phyloP scores from a whole-genome alignment of 768 basidiomycete genomes.

The Mycena filopes region DNA sequence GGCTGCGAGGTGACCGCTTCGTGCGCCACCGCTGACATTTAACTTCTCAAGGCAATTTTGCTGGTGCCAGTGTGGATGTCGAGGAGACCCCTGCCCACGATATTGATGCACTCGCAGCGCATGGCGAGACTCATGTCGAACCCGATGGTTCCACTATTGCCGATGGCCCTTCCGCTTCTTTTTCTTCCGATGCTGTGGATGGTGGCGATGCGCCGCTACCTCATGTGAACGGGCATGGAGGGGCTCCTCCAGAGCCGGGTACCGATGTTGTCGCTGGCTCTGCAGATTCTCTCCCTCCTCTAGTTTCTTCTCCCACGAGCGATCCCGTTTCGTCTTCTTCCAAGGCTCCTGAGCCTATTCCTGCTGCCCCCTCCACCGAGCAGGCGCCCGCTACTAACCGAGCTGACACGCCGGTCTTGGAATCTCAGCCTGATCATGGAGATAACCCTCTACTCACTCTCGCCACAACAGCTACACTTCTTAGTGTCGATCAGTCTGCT shows the following conservation, averaged over 20 bases:
- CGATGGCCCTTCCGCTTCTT: constrained; percentile 37
- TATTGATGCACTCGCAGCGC: constrained; percentile 38
- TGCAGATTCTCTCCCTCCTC: constrained; percentile 40
- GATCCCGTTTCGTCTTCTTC: constrained; percentile 39
- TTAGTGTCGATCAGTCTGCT: constrained; percentile 52
- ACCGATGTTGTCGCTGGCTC: constrained; percentile 37
- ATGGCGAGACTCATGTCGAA: constrained; percentile 38
- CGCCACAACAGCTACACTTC: constrained; percentile 64
- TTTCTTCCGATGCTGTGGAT: constrained; percentile 36
- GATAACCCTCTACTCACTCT: constrained; percentile 52
- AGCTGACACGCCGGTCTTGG: constrained; percentile 55
- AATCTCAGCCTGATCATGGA: constrained; percentile 23
- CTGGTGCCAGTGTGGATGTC: constrained; percentile 53
- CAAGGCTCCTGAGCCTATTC: constrained; percentile 57
- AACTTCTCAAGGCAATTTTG: constrained; percentile 61
- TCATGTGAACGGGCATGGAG: constrained; percentile 35
- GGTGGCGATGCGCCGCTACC: constrained; percentile 35
- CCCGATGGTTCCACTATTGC: constrained; percentile 39
- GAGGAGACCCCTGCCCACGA: constrained; percentile 46
- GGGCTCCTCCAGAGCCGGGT: constrained; percentile 36
- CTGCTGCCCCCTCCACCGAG: constrained; percentile 51
- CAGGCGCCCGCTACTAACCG: constrained; percentile 55
- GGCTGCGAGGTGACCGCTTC: constrained; percentile 55
- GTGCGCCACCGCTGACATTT: constrained; percentile 71
- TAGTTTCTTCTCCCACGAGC: constrained; percentile 45